Evolutionary conservation across 2,329 filamentous ascomycete species (phyloP), one percentile per base, ranked within the genome.

Genomic region (Ceratocystis huliohia): DNA sequence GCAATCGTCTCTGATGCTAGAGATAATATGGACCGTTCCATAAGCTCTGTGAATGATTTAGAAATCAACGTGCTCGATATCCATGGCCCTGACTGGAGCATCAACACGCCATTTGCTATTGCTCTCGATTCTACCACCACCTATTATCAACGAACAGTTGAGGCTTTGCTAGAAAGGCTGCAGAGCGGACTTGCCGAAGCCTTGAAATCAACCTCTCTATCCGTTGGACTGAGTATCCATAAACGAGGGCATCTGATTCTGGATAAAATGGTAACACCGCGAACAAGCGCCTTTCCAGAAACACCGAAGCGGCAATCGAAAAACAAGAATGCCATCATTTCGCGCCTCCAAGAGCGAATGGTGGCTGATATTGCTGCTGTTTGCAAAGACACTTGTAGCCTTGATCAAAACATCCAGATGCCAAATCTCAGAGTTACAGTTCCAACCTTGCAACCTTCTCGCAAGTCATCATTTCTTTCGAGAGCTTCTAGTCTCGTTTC

Each of bases 231-330:
- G 71, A 77, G 75, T 2, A 77, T 78, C 5, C 75, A 80, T 69
- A 83, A 83, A 70, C 77, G 81, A 56, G 81, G 81, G 0, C 81
- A 83, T 66, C 76, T 81, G 25, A 75, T 83, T 15, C 68, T 81
- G n/a, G 78, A 81, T 71, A 80, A 80, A 69, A 77, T 76, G 4
- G 73, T 82, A 7, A 74, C 78, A 13, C 75, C 78, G n/a, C 70
- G 70, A 6, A 75, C 76, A 46, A 72, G 71, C 70, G 25, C 72
- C 70, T 59, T 75, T 75, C 61, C 70, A 17, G 76, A 74, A 67
- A 3, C 72, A 73, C 13, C 71, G 41, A 48, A 22, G 48, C 61
- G 37, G 28, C 13, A 10, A 30, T n/a, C 28, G 4, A 46, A n/a
- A 61, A 46, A 61, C 7, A 73, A 74, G 56, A 74, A 76, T 45